Conservation (phyloP, 495 filamentous ascomycete species). For the Penicillium ochrochloron region DNA sequence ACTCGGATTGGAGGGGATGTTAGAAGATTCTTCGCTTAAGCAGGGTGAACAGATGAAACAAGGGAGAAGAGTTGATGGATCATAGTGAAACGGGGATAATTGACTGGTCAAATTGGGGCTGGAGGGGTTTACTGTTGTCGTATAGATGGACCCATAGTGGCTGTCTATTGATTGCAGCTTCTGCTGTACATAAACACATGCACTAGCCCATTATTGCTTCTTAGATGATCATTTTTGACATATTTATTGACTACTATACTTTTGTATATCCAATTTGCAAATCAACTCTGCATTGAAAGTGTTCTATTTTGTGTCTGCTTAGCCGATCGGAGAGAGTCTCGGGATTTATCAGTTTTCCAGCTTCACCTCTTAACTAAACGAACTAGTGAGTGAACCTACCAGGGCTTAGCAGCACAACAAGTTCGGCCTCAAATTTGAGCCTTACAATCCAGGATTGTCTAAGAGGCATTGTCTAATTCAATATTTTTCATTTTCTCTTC, state of each 20-base stretch:
- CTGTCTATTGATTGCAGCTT: not conserved
- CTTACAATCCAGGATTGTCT: conserved; percentile 12
- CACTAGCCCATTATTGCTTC: not conserved
- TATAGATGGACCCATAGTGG: not conserved
- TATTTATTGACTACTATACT: not conserved
- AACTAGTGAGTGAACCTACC: no score
- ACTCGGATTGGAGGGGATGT: not conserved
- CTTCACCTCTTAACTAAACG: not conserved
- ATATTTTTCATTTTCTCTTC: not conserved
- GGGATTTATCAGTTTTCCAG: not conserved
- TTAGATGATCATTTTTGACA: not conserved
- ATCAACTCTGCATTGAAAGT: no score
- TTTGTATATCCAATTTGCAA: no score
- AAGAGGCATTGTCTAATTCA: not conserved
- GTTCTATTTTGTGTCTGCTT: not conserved
- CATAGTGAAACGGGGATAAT: conserved; percentile 29
- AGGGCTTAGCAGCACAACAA: no score
- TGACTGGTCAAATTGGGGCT: conserved; percentile 16
- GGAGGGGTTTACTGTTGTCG: not conserved
- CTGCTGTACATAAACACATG: not conserved
- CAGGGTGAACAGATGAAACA: conserved; percentile 23
- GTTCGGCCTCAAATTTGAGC: conserved; percentile 14
- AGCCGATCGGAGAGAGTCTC: not conserved
- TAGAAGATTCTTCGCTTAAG: not conserved
- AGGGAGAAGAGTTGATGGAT: conserved; percentile 27